These are phyloP conservation scores for Penicillium egyptiacum DNA, from an alignment of 495 filamentous ascomycete species.

Conservation along the genomic window DNA sequence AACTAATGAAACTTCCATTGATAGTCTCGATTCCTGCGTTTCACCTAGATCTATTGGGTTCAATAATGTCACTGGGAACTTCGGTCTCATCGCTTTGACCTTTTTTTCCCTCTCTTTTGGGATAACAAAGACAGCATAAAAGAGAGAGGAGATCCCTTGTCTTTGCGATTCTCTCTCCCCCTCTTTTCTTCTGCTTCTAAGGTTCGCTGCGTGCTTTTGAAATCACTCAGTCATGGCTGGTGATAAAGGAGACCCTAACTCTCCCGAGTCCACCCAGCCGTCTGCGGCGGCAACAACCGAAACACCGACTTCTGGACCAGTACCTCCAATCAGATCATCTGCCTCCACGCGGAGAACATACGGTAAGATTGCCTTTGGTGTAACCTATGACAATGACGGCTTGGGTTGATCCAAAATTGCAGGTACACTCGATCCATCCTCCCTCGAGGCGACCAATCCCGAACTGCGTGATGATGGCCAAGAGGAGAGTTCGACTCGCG, in stretches of 20 bases:
- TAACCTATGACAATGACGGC: constrained; percentile 17
- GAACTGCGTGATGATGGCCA: constrained; percentile 38
- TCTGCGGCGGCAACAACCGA: constrained; percentile 1
- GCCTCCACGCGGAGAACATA: constrained; percentile 36
- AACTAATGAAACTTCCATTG: constrained; percentile 6
- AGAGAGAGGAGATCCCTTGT: neutral
- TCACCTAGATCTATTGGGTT: constrained; percentile 4
- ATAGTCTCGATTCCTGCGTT: neutral
- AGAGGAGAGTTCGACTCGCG: constrained; percentile 32
- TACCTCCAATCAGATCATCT: constrained; percentile 23
- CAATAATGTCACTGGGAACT: constrained; percentile 6
- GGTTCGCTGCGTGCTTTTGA: constrained; percentile 8
- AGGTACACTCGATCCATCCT: constrained; percentile 40
- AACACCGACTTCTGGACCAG: constrained; percentile 3
- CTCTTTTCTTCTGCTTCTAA: neutral
- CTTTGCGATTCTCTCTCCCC: neutral
- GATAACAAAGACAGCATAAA: constrained; percentile 5
- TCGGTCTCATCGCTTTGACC: constrained; percentile 4
- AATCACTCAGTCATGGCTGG: constrained; percentile 21
- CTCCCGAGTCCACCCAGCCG: constrained; percentile 16
- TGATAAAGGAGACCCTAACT: constrained; percentile 20
- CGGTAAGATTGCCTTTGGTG: constrained; percentile 28
- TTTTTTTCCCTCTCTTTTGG: constrained; percentile 6
- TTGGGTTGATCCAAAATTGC: constrained; percentile 15
- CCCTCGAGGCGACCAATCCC: constrained; percentile 25